These are phyloP conservation scores for Sporothrix mexicana DNA, from an alignment of 2,329 filamentous ascomycete species.

Conservation along the genomic window DNA sequence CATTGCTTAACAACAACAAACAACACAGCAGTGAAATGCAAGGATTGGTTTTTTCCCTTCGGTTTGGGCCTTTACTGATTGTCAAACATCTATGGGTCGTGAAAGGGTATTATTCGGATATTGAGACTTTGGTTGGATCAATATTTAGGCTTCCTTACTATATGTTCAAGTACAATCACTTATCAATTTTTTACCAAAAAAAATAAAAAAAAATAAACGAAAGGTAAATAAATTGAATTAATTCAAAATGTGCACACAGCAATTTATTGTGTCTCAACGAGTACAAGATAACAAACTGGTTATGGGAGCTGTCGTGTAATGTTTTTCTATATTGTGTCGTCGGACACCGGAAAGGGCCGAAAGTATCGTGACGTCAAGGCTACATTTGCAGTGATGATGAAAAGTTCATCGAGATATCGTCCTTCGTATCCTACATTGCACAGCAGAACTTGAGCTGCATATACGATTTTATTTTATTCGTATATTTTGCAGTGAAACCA, in stretches of 20 bases:
- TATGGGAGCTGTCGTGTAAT: background rate
- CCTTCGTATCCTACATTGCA: background rate
- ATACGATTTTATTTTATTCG: background rate
- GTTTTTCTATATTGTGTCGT: background rate
- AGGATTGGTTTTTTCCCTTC: too few species aligned
- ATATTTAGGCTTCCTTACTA: too few species aligned
- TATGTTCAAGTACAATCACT: too few species aligned
- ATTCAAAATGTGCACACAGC: background rate
- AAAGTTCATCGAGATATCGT: background rate
- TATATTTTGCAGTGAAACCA: too few species aligned
- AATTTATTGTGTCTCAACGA: background rate
- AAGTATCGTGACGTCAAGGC: slow-evolving; percentile 14
- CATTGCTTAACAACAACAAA: background rate
- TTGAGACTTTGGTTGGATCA: too few species aligned
- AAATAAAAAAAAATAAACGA: background rate
- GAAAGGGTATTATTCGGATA: too few species aligned
- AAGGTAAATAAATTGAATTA: background rate
- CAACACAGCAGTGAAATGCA: too few species aligned
- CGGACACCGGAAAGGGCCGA: slow-evolving; percentile 20
- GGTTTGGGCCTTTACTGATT: background rate
- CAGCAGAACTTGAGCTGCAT: background rate
- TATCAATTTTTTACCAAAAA: background rate
- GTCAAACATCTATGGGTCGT: too few species aligned
- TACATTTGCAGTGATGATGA: background rate
- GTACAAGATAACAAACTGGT: background rate